A percentile compares a stretch with the other conserved stretches of the same genome.
These are phyloP conservation scores for Terana coerulea DNA, from an alignment of 768 basidiomycete species.

Conservation along the genomic window DNA sequence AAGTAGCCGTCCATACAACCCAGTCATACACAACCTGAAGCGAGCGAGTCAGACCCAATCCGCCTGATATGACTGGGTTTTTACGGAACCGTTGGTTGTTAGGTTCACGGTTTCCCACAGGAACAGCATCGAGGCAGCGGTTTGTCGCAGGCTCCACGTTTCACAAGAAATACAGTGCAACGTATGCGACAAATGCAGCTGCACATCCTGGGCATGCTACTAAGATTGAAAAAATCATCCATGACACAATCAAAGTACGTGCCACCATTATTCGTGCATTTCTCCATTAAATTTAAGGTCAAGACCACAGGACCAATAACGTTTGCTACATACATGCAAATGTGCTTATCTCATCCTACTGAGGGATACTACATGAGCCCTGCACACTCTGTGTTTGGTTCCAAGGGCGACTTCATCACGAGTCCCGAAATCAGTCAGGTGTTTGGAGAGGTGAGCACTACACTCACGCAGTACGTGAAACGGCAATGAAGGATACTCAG, in stretches of 20 bases:
- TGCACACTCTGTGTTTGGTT: constrained; percentile 73
- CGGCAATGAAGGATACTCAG: constrained; percentile 31
- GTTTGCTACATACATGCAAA: constrained; percentile 86
- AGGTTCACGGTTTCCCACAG: too few species aligned
- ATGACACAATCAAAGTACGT: constrained; percentile 69
- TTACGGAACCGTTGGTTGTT: too few species aligned
- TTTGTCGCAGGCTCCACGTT: not conserved
- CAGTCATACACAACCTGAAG: too few species aligned
- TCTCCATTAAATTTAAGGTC: not conserved
- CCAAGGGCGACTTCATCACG: constrained; percentile 90
- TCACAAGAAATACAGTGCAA: not conserved
- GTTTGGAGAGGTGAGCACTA: constrained; percentile 83
- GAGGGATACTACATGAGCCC: constrained; percentile 90
- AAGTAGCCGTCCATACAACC: too few species aligned
- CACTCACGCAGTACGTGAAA: not conserved
- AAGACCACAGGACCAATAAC: constrained; percentile 85
- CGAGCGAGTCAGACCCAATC: too few species aligned
- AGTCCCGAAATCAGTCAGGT: constrained; percentile 95
- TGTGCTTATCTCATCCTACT: constrained; percentile 85
- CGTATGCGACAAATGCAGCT: not conserved
- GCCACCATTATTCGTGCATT: not conserved
- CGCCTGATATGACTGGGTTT: too few species aligned
- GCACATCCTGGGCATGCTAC: constrained; percentile 1
- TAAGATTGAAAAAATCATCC: constrained; percentile 58
- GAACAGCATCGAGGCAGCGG: too few species aligned